phyloP scores from a whole-genome alignment of 345 rosid species.

The Psidium friedrichsthalianum region DNA sequence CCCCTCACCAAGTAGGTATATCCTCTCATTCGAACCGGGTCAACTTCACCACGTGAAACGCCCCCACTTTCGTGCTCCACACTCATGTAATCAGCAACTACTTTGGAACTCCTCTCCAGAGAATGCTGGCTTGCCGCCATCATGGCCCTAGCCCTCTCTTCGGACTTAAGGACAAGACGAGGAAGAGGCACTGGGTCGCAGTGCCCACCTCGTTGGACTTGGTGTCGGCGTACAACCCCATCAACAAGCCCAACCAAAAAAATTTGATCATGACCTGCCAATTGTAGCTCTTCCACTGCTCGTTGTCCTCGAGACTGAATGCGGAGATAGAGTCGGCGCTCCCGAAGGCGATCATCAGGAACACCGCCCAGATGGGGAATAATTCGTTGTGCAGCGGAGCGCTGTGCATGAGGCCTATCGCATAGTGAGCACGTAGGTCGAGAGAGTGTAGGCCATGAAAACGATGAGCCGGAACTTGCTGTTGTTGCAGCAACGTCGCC shows the following conservation, averaged over 20 bases:
- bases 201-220: neutral
- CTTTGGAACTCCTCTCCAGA: neutral
- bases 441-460: neutral
- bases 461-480: fast-evolving
- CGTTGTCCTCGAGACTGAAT: neutral
- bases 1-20: neutral
- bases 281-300: neutral
- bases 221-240: fast-evolving
- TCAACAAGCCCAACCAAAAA: fast-evolving
- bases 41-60: neutral
- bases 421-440: neutral
- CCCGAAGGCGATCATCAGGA: neutral
- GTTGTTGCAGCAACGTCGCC: neutral
- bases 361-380: neutral
- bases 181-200: neutral
- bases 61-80: neutral
- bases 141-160: neutral
- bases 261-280: neutral
- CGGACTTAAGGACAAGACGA: neutral
- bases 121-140: neutral
- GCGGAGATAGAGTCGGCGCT: neutral
- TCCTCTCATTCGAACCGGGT: neutral
- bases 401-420: neutral
- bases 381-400: neutral
- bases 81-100: neutral